Evolutionary conservation across 75 land plant genomes (phyloP), one percentile per base, ranked within the genome.

Genomic region (Sequoia sempervirens): DNA sequence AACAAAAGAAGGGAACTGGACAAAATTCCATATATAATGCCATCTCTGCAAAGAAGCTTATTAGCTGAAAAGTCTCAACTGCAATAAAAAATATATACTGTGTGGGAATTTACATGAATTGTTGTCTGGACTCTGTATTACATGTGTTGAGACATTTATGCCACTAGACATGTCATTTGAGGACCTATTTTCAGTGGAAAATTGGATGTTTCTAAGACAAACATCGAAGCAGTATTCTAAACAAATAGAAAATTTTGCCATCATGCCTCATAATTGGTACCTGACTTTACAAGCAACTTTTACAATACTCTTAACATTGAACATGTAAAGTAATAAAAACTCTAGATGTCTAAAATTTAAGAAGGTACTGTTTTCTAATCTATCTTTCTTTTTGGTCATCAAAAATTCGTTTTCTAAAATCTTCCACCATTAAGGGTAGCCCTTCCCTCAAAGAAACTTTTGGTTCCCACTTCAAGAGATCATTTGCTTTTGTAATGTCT

Each of bases 391-490:
- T 81, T 53, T 28, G 30, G 26, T 93, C 88, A 43, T 90, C 75
- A 80, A 90, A 81, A 38, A 94, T 85, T 64, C 95, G 92, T 72
- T 87, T 88, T 23, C 84, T 83, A 80, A 93, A 92, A 87, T 93
- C 95, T 28, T 87, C 81, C 12, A 93, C 92, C 97, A 95, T 93
- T 23, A 86, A 82, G 23, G 95, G 93, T 40, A 93, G 87, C 38
- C 93, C 95, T 86, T 92, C 90, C 79, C 88, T 85, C 83, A 92
- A 83, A 11, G 95, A 85, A 30, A 93, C 81, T 75, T 90, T 90
- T 40, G 94, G 97, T 58, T 92, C 91, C 97, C 95, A 93, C 85
- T 89, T 88, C 76, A 92, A 85, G 15, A 92, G 85, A 73, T 92
- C 86, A 85, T 90, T 91, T 68, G 93, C 93, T 85, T 88, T 89